These are phyloP conservation scores for Elongisporangium undulatum DNA, from an alignment of 352 stramenopile genomes.

Conservation along the genomic window DNA sequence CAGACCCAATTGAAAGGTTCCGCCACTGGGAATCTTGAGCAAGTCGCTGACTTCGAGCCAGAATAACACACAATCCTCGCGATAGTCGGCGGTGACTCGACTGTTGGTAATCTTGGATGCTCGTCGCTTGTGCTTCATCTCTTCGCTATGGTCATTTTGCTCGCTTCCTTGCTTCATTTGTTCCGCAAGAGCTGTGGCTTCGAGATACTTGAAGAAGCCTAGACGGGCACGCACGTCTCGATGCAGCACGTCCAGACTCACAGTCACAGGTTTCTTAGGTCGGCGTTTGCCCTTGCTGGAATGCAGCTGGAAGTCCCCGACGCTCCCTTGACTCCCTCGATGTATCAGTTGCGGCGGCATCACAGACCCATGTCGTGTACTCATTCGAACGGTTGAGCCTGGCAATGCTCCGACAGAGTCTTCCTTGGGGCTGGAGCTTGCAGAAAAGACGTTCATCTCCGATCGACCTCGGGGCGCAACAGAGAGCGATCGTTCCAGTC, in stretches of 20 bases:
- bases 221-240: constrained; percentile 47
- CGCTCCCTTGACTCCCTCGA: background rate
- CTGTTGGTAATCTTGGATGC: constrained; percentile 21
- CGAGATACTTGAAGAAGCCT: constrained; percentile 56
- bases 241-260: constrained; percentile 46
- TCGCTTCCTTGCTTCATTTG: constrained; percentile 17
- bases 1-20: constrained; percentile 49
- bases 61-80: constrained; percentile 60
- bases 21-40: constrained; percentile 50
- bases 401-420: background rate
- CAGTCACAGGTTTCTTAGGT: constrained; percentile 26
- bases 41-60: constrained; percentile 66
- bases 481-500: background rate
- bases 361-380: background rate
- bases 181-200: constrained; percentile 29
- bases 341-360: background rate
- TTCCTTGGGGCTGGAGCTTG: background rate
- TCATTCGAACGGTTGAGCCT: background rate
- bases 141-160: constrained; percentile 2
- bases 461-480: background rate
- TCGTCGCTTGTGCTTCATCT: constrained; percentile 4
- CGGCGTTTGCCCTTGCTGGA: constrained; percentile 4
- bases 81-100: constrained; percentile 33
- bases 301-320: background rate
- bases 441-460: background rate